Evolutionary conservation across 148 eudicot species (phyloP).

Genomic region (Limonium bicolor): DNA sequence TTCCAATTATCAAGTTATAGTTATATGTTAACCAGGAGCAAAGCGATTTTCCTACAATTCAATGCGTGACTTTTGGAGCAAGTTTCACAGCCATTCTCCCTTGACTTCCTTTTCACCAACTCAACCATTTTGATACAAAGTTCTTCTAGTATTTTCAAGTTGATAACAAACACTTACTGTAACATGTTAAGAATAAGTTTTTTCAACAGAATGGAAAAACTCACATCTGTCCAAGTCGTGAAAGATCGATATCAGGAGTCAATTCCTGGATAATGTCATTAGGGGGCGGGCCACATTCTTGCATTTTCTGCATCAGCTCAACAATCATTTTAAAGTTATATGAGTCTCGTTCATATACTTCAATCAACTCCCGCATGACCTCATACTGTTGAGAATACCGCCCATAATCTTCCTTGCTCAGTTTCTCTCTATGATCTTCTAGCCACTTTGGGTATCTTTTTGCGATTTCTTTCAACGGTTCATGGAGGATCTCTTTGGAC

Average conservation of each 20-base stretch:
- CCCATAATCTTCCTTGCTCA: slow-evolving; percentile 54
- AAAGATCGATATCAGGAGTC: slow-evolving; percentile 80
- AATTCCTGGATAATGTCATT: slow-evolving; percentile 86
- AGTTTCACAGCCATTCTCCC: too few relatives aligned
- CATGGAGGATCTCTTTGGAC: slow-evolving; percentile 86
- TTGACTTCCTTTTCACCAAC: too few relatives aligned
- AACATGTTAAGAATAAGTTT: too few relatives aligned
- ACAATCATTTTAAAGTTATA: slow-evolving; percentile 82
- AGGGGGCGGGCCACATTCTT: slow-evolving; percentile 98
- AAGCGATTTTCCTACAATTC: too few relatives aligned
- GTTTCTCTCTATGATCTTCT: slow-evolving; percentile 58
- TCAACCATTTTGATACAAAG: too few relatives aligned
- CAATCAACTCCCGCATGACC: slow-evolving; percentile 67
- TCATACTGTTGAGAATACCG: slow-evolving; percentile 64
- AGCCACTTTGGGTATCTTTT: slow-evolving; percentile 90
- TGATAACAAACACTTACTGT: too few relatives aligned
- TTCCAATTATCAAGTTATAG: too few relatives aligned
- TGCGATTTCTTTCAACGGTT: slow-evolving; percentile 95
- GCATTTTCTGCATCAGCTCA: slow-evolving; percentile 99
- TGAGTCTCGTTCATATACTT: slow-evolving; percentile 76
- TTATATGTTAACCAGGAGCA: too few relatives aligned
- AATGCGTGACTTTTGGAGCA: too few relatives aligned
- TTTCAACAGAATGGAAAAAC: too few relatives aligned
- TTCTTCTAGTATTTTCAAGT: too few relatives aligned
- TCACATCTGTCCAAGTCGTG: slow-evolving; percentile 85